Base-by-base conservation (phyloP, 495 filamentous ascomycete genomes). In the Aspergillus heteromorphus region DNA sequence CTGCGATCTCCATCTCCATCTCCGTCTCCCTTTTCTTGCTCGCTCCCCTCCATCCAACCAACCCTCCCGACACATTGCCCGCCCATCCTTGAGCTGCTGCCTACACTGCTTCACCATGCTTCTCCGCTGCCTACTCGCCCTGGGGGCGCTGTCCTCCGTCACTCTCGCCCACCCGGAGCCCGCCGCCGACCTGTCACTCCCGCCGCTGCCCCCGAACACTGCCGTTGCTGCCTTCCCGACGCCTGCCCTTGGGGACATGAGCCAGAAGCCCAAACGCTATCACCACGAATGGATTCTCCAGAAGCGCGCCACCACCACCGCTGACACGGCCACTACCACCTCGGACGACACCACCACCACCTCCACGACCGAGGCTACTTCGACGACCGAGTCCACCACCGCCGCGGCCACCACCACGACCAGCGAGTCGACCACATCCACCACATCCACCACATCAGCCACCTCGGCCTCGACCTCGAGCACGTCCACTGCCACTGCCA, bases 351-450 rank as follows among this genome's bases (percentile, higher is more conserved):
- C 23, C 23, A 27, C 42, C 23, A 14, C 21, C 41, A 6, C 23
- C 23, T 4, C 42, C 23, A 14, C 21, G 31, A 6, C 11, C 11
- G 11, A 13, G 34, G n/a, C 34, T 1, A n/a, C 51, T 0, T 48
- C 48, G 30, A 48, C 55, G 3, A 40, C 53, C 7, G 23, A 27
- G 3, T 29, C 45, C 40, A 48, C 40, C 36, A 49, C 38, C 23
- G 47, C 23, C 23, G 23, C 3, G 23, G 23, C 23, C 23, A 27
- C 23, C 23, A 27, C 23, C 23, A 27, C 55, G 23, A 63, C 62
- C 5, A 49, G 54, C 9, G 51, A 49, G 16, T 41, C 57, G n/a
- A 48, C 57, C n/a, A n/a, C n/a, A n/a, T n/a, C n/a, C n/a, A n/a
- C n/a, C n/a, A n/a, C n/a, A n/a, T n/a, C n/a, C 14, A 55, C 45